Conservation (phyloP, 2,329 filamentous ascomycete species). For the Colletotrichum viniferum region DNA sequence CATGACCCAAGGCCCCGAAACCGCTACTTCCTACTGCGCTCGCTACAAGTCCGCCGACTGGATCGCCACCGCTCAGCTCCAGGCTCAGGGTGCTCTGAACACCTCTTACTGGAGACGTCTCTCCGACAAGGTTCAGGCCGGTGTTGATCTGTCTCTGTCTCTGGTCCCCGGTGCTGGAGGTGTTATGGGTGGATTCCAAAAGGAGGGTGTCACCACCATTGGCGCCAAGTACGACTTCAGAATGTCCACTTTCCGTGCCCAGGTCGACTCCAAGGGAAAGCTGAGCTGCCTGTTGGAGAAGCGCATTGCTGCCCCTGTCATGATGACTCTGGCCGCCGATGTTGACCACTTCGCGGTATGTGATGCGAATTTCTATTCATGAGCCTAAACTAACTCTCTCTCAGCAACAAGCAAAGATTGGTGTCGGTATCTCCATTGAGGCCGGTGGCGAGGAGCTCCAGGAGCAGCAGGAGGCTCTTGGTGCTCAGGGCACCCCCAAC, state of each 20-base stretch:
- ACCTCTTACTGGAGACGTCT: constrained; percentile 93
- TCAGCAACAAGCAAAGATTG: constrained; percentile 93
- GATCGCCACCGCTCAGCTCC: constrained; percentile 89
- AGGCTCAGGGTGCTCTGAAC: constrained; percentile 81
- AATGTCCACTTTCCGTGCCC: constrained; percentile 92
- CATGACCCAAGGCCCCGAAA: constrained; percentile 86
- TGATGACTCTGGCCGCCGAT: constrained; percentile 93
- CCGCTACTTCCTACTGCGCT: constrained; percentile 85
- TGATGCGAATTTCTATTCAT: constrained; percentile 22
- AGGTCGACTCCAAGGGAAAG: constrained; percentile 95
- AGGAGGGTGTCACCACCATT: constrained; percentile 88
- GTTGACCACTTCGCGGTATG: constrained; percentile 95
- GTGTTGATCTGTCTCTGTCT: constrained; percentile 91
- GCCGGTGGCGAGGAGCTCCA: constrained; percentile 83
- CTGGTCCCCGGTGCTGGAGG: constrained; percentile 70
- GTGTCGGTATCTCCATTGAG: constrained; percentile 91
- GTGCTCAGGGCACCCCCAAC: constrained; percentile 57
- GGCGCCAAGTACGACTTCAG: constrained; percentile 97
- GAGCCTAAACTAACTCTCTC: constrained; percentile 29
- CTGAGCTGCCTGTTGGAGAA: constrained; percentile 93
- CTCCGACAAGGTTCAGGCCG: constrained; percentile 94
- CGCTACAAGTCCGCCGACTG: constrained; percentile 92
- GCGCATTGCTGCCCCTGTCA: constrained; percentile 89
- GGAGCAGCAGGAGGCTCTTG: constrained; percentile 75
- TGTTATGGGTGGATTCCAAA: constrained; percentile 78